Evolutionary conservation across 2,329 filamentous ascomycete genomes (phyloP), one percentile per base, ranked within the genome.

Genomic region (Sodiomyces alkalinus): DNA sequence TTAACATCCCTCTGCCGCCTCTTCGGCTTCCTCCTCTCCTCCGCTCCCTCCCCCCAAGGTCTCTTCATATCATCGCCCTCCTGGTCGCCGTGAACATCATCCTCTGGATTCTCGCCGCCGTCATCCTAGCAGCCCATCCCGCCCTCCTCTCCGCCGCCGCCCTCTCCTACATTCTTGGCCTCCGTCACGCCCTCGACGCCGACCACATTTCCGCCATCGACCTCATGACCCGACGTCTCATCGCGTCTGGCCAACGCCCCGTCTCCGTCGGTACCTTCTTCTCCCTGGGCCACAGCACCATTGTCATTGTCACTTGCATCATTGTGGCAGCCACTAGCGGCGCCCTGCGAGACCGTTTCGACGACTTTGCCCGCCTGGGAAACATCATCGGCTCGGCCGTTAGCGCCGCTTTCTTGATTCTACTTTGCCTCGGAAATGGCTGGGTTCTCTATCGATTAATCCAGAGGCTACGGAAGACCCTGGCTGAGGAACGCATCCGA

Each of bases 181-280:
- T 96, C 9, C 78, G 87, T 22, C 87, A 96, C 60, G 87, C 87
- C n/a, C 71, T 96, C 24, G 90, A 96, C 46, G 90, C 87, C n/a
- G 87, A 96, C 53, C 90, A 96, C 49, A 69, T 67, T 43, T 55
- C 55, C 42, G 87, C 86, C 37, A 98, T 96, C 43, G 87, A 96
- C 53, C 68, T 96, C 20, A 92, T 92, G 76, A 96, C 90, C 1
- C 69, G 90, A 3, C 74, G 87, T 6, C 69, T 96, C 15, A 73
- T 96, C 20, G 86, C 86, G 1, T 70, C 80, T 0, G 85, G 83
- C 12, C 82, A 90, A 46, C 71, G 72, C 2, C 86, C 87, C 2
- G 85, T 92, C 8, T 87, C 86, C 0, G 87, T 96, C 2, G 90
- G 87, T 23, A 93, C 83, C 1, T 96, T 82, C 49, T 96, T 98